Base-by-base conservation (phyloP, 202 grass and related monocot species). In the Eragrostis tef region DNA sequence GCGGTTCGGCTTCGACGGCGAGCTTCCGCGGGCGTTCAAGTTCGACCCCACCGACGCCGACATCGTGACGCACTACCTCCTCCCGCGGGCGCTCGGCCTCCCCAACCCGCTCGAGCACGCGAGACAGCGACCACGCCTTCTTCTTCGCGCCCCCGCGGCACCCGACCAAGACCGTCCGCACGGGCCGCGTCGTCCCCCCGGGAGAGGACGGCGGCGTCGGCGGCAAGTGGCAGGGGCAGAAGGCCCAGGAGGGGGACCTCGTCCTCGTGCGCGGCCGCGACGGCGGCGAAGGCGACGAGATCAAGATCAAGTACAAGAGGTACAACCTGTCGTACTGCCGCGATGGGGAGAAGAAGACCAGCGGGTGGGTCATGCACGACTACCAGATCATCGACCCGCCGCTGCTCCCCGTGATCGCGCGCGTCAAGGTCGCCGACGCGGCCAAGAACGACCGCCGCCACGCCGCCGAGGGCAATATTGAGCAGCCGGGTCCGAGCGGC, bases 141-240 rank as follows among this genome's bases (percentile, higher is more conserved):
- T 39, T 39, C 34, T 39, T 39, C 34, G 34, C 34, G 34, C 34
- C 34, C 34, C 34, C 34, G 2, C 34, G 34, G 3, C 4, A 39
- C 34, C 34, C 34, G 34, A 39, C 34, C 34, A 39, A 39, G 34
- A 39, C 4, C 34, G 5, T 39, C 34, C 34, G 34, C 34, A 39
- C 34, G 34, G 5, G 34, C 34, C 34, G 34, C 34, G 34, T 39
- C 34, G 34, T 6, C 34, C 34, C 34, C 4, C 34, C 34, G 34
- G 34, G 34, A 39, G 34, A 39, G 34, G 34, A 39, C 34, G 25
- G 49, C 10, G 24, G 60, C 42, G 62, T 0, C 11, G 42, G 74
- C 9, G 81, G 86, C 9, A 6, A 0, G 5, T 84, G 86, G 86
- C 6, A 5, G 16, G 42, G 75, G 31, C 69, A 80, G 69, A 79